phyloP scores from a whole-genome alignment of 2,329 filamentous ascomycete genomes.

The Exophiala oligosperma region DNA sequence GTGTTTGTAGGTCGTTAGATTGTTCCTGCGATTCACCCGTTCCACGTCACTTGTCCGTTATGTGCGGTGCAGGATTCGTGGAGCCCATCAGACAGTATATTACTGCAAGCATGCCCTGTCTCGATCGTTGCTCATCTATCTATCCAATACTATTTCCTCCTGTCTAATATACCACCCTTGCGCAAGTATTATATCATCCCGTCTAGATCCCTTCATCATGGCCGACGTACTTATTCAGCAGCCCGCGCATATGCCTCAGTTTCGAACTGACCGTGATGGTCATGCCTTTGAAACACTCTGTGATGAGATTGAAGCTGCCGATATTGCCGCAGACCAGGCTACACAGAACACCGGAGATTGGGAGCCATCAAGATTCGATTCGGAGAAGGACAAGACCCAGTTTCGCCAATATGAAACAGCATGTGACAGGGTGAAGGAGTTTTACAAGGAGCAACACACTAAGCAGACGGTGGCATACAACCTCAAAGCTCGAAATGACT shows the following conservation, averaged over 20 bases:
- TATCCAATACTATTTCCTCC: neutral
- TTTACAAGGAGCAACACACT: conserved; percentile 72
- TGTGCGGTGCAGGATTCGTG: neutral
- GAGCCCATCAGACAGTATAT: neutral
- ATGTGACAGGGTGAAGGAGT: conserved; percentile 80
- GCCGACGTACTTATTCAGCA: conserved; percentile 20
- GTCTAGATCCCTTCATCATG: conserved; percentile 10
- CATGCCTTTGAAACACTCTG: conserved; percentile 59
- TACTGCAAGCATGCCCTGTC: neutral
- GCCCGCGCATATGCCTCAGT: conserved; percentile 16
- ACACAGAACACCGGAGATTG: conserved; percentile 38
- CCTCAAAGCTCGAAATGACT: conserved; percentile 71
- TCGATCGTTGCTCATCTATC: neutral
- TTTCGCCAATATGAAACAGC: conserved; percentile 84
- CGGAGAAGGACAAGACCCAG: conserved; percentile 73
- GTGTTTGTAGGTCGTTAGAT: neutral
- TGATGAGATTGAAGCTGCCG: conserved; percentile 61
- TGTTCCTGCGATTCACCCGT: no score
- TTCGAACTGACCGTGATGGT: conserved; percentile 50
- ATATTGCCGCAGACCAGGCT: conserved; percentile 58
- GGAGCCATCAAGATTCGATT: conserved; percentile 66
- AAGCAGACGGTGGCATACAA: conserved; percentile 69
- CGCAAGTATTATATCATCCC: neutral
- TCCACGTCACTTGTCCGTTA: no score
- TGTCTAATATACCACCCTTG: neutral